Evolutionary conservation across 2,329 filamentous ascomycete species (phyloP), one percentile per base, ranked within the genome.

Genomic region (Phaeosphaeriaceae sp.): DNA sequence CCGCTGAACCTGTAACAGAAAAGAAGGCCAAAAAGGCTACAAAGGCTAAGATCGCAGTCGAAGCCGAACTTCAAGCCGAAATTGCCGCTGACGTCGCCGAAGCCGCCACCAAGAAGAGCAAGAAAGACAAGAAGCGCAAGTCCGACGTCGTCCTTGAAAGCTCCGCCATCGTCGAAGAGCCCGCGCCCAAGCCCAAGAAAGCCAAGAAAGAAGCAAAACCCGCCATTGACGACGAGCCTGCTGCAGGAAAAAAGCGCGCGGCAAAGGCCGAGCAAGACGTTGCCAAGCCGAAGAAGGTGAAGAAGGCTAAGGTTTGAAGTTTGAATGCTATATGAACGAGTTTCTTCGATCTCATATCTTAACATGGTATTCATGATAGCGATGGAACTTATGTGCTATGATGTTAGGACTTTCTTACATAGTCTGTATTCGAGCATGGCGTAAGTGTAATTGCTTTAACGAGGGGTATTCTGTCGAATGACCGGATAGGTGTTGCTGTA

Each of bases 11-110:
- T 6, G 55, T 28, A 8, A 32, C 58, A 13, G 56, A 48, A 30
- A 70, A 71, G 53, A 71, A 72, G 46, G 52, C 57, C 44, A 54
- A 50, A 13, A 55, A 58, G 35, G 54, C 43, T 32, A 47, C 56
- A 46, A 64, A 66, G 46, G 45, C 48, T 4, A 52, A 55, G 33
- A 49, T 50, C n/a, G 41, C 29, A 6, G 58, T 52, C 13, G 58
- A 54, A 20, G 40, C 49, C 9, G 37, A 43, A 15, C 53, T 46
- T 3, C 53, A 56, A 5, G 49, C 45, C 13, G 54, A 60, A 26
- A 53, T 52, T 23, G 20, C 40, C 4, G 33, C 47, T n/a, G 42
- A 45, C 2, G 55, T 46, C 12, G 50, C 35, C 1, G 49, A 44
- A 7, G 41, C 43, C 15, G 40, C 48, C 1, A 42, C 51, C 11